Evolutionary conservation across 306 rosid genomes (phyloP), one percentile per base, ranked within the genome.

Genomic region (Coriaria nepalensis): DNA sequence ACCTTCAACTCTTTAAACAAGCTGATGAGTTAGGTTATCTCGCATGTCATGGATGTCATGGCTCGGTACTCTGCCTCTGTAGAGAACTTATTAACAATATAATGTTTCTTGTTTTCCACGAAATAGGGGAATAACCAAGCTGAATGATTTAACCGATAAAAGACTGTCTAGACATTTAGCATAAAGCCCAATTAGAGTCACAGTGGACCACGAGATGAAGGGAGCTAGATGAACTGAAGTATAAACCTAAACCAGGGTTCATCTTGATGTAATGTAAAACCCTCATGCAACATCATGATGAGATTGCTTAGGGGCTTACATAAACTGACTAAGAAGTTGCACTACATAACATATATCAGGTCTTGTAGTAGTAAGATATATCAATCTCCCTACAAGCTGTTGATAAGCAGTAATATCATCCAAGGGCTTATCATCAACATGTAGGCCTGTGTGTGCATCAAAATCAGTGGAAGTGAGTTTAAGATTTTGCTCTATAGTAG

Each of bases 231-330:
- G 53, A 49, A 8, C 34, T 13, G 11, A 38, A 13, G 5, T 12
- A 52, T 0, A 52, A 4, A 15, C 57, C 14, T 0, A 37, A 13
- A 13, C 53, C 5, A 6, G 15, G 46, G 39, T 13, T 41, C 8
- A 35, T 40, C 11, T 61, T 52, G 35, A 61, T 20, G 13, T 33
- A 55, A 2, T n/a, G n/a, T n/a, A n/a, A n/a, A n/a, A 0, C 47
- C 37, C 8, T 9, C 34, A 0, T 53, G 5, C 34, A 10, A 35
- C 62, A 6, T 47, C 50, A 45, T 45, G 38, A 33, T 63, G 68
- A 0, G 45, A 37, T 5, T 40, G 9, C 5, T 13, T 2, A 2
- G 40, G 51, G 2, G 5, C 3, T 9, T 55, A 39, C 68, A 55
- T 63, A 42, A 55, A 48, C n/a, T 34, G 61, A 33, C 56, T 33